Base-by-base conservation (phyloP, 192 early-diverging fungal genomes). In the Ambispora gerdemannii region DNA sequence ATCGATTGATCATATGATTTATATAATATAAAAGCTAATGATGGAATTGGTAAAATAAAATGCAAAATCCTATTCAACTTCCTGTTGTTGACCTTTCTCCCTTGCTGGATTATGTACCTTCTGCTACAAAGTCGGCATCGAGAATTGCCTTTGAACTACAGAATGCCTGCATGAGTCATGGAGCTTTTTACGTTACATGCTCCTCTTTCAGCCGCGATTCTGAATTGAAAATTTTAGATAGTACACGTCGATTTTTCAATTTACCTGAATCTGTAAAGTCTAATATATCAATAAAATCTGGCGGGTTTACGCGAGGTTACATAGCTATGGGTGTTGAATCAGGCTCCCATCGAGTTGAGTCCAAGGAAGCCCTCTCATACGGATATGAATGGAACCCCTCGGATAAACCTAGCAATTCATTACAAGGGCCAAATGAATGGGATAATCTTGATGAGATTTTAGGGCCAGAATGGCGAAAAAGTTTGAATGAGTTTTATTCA, bases 341-440 rank as follows among this genome's bases (percentile, higher is more conserved):
- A 25, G 87, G 87, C 11, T 84, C 82, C 1, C 32, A 74, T 4
- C 77, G 77, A 6, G 76, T 81, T 24, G 87, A 88, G 73, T 72
- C 82, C 22, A 88, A 88, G 72, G 82, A 87, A 68, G 87, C 80
- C 0, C 87, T 88, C 52, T 77, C 74, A 11, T 87, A 86, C 66
- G 87, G 87, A 0, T 82, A 78, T 32, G 75, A 77, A 3, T 80
- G 81, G 79, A 28, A 36, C 24, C 36, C 59, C 13, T 13, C 43
- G 3, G 35, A 64, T 13, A 71, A 63, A 27, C 53, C 36, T 25
- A n/a, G 70, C 20, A 88, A 87, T 63, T 70, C 70, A 8, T 73
- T 88, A 27, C 75, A 83, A 32, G 87, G 85, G 6, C 73, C 73
- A 4, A 88, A 88, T 58, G 56, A 76, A 27, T 88, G 84, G 81